Conservation (phyloP, 139 green algal genomes). For the Chloropicon primus region DNA sequence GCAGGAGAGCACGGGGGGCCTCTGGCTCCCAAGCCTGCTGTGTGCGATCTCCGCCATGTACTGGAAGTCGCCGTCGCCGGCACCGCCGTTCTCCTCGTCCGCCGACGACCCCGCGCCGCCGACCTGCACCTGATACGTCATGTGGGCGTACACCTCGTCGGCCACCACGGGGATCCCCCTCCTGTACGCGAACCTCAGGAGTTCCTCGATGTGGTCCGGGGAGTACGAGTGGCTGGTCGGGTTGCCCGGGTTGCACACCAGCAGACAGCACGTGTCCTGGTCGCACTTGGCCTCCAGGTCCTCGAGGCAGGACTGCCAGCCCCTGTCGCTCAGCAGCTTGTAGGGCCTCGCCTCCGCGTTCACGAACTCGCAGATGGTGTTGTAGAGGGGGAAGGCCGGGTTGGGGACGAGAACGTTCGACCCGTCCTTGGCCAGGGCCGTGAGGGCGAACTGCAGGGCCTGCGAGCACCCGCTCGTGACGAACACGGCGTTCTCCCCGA, state of each 20-base stretch:
- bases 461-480: constrained; percentile 22
- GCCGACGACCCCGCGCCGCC: neutral
- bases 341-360: constrained; percentile 15
- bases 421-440: constrained; percentile 10
- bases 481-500: constrained; percentile 1
- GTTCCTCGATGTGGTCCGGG: constrained; percentile 15
- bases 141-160: constrained; percentile 29
- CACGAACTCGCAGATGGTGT: constrained; percentile 9
- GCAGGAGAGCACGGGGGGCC: constrained; percentile 18
- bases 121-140: neutral
- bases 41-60: constrained; percentile 2
- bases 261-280: constrained; percentile 13
- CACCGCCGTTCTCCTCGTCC: neutral
- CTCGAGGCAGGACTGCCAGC: constrained; percentile 19
- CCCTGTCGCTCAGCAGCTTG: constrained; percentile 11
- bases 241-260: constrained; percentile 30
- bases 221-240: constrained; percentile 18
- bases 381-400: constrained; percentile 26
- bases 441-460: constrained; percentile 14
- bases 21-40: neutral
- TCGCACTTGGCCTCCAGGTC: constrained; percentile 3
- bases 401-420: constrained; percentile 21
- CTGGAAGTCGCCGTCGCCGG: constrained; percentile 5
- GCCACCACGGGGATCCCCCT: constrained; percentile 20
- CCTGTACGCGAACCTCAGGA: neutral